A percentile compares a stretch with the other conserved stretches of the same genome.
Conservation (phyloP, 2,329 filamentous ascomycete genomes). For the Triangularia verruculosa region DNA sequence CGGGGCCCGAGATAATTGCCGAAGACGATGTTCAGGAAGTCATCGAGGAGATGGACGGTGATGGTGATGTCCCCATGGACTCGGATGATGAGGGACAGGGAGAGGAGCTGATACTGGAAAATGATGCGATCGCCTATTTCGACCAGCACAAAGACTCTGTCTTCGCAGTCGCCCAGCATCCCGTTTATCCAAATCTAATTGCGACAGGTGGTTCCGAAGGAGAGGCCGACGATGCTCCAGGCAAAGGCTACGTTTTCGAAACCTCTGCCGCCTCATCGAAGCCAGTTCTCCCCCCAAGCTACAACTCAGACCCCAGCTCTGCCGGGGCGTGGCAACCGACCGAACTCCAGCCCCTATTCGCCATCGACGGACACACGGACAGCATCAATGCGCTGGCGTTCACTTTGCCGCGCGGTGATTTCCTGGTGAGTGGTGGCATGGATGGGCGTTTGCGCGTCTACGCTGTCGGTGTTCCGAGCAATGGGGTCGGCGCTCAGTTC, state of each 20-base stretch:
- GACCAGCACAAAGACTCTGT: conserved; percentile 87
- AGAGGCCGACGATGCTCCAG: conserved; percentile 57
- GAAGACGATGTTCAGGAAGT: conserved; percentile 77
- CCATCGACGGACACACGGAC: conserved; percentile 86
- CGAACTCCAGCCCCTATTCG: conserved; percentile 63
- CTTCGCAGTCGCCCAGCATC: conserved; percentile 93
- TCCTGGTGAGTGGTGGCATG: conserved; percentile 79
- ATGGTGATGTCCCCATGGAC: conserved; percentile 76
- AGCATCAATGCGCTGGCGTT: conserved; percentile 85
- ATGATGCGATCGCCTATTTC: conserved; percentile 92
- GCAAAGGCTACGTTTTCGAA: conserved; percentile 85
- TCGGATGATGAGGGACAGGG: conserved; percentile 56
- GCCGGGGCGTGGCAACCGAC: conserved; percentile 51
- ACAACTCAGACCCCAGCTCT: conserved; percentile 59
- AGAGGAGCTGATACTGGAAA: conserved; percentile 75
- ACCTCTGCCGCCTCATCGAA: conserved; percentile 59
- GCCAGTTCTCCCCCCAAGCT: conserved; percentile 74
- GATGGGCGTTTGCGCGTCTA: conserved; percentile 79
- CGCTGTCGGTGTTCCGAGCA: conserved; percentile 46
- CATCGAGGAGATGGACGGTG: conserved; percentile 40
- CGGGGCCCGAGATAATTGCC: conserved; percentile 70
- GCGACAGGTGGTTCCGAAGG: conserved; percentile 78
- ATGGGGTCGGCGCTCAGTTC: conserved; percentile 42
- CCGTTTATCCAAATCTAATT: conserved; percentile 70
- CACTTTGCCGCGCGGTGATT: conserved; percentile 78